A percentile compares a stretch with the other conserved stretches of the same genome.
These are phyloP conservation scores for Ustanciosporium gigantosporum DNA, from an alignment of 1,284 basidiomycete species.

Conservation along the genomic window DNA sequence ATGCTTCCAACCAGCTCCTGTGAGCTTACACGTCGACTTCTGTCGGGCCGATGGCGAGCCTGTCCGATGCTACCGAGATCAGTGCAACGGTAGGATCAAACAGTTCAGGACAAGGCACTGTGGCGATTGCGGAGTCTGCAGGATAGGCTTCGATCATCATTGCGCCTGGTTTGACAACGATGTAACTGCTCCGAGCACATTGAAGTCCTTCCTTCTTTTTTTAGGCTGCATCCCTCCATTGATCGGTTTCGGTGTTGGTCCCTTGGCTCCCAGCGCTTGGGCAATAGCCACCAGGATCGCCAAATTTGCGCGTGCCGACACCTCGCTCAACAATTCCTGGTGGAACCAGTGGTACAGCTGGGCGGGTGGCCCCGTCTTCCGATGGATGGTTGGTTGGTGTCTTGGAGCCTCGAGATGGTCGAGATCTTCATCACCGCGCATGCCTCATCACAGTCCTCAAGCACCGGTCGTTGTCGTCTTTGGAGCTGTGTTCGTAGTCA, in stretches of 20 bases:
- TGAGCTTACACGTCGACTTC: background rate
- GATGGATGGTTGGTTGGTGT: slow-evolving; percentile 13
- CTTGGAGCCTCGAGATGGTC: slow-evolving; percentile 3
- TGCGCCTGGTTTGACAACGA: slow-evolving; percentile 46
- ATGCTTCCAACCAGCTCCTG: background rate
- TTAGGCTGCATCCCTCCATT: slow-evolving; percentile 19
- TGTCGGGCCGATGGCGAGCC: slow-evolving; percentile 18
- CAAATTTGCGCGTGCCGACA: slow-evolving; percentile 1
- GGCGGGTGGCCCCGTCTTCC: slow-evolving; percentile 22
- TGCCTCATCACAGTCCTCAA: slow-evolving; percentile 4
- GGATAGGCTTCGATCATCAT: slow-evolving; percentile 38
- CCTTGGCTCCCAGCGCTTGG: slow-evolving; percentile 12
- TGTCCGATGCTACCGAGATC: slow-evolving; percentile 16
- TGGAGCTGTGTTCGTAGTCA: slow-evolving; percentile 7
- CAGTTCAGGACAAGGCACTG: slow-evolving; percentile 22
- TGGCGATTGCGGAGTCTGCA: slow-evolving; percentile 31
- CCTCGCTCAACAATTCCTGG: slow-evolving; percentile 1
- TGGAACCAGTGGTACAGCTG: slow-evolving; percentile 25
- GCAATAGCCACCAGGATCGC: background rate
- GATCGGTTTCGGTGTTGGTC: slow-evolving; percentile 5
- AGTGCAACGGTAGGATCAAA: slow-evolving; percentile 16
- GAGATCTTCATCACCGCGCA: background rate
- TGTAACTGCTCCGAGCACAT: slow-evolving; percentile 12
- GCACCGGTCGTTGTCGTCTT: slow-evolving; percentile 4
- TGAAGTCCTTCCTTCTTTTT: slow-evolving; percentile 13